phyloP scores from a whole-genome alignment of 108 stramenopile genomes.

The Pseudonitzschia multistriata region DNA sequence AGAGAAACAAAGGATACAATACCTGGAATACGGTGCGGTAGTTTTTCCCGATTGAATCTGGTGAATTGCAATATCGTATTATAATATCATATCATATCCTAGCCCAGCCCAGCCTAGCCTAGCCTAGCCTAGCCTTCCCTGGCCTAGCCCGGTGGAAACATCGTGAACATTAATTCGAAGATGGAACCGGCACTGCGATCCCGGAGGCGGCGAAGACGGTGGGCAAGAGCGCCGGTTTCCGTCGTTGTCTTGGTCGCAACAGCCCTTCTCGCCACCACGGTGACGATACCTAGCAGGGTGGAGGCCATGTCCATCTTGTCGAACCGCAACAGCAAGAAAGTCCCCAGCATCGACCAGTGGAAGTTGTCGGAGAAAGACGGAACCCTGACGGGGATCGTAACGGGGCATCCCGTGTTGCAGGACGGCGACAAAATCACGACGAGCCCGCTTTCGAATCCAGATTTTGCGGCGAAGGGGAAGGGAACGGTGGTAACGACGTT shows the following conservation, averaged over 20 bases:
- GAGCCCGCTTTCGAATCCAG: constrained; percentile 30
- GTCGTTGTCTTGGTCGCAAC: background rate
- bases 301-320: constrained; percentile 6
- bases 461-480: background rate
- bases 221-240: background rate
- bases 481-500: constrained; percentile 24
- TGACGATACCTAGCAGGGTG: background rate
- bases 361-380: constrained; percentile 23
- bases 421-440: constrained; percentile 37
- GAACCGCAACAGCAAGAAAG: background rate
- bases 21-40: background rate
- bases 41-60: no score
- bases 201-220: background rate
- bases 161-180: background rate
- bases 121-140: background rate
- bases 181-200: background rate
- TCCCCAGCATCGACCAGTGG: constrained; percentile 27
- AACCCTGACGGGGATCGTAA: constrained; percentile 28
- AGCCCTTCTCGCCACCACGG: background rate
- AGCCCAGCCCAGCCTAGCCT: background rate
- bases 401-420: constrained; percentile 26
- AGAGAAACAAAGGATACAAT: background rate
- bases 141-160: no score
- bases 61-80: no score
- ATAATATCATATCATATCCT: background rate